Base-by-base conservation (phyloP, 495 filamentous ascomycete species). In the Lasiosphaeria ovina region DNA sequence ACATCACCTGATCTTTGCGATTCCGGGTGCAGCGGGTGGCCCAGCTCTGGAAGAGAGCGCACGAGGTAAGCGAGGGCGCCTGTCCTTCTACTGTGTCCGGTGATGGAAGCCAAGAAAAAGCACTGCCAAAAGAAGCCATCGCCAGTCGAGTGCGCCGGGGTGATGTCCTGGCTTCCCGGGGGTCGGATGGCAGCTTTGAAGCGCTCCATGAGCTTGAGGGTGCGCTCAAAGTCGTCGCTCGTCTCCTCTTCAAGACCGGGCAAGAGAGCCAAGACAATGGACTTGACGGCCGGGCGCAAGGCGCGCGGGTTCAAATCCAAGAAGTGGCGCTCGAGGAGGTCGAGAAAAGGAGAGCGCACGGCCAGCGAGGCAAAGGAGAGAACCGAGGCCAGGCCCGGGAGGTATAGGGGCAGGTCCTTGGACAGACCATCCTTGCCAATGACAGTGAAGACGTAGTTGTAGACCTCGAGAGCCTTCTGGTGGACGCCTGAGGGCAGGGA, bases 61-160 rank as follows among this genome's bases (percentile, higher is more conserved):
- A 82, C 77, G 49, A 99, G 76, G 72, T 90, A 98, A 33, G 93
- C 90, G 57, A 99, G 76, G 24, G 91, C 91, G 33, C 94, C 94
- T 63, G 89, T 87, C 49, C 94, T 84, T 60, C 95, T 82, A 45
- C 84, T 89, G 33, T 89, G 80, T 67, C 91, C 92, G 6, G 93
- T 97, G 40, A 99, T 96, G 0, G 90, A 86, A 12, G 92, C 91
- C 42, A 98, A 79, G 64, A 99, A 97, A 63, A 99, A 89, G 72
- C 91, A 97, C 77, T 99, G 94, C 94, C 94, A 99, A 70, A 97
- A 99, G 70, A 92, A 96, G 64, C 92, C 90, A 55, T 93, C 90
- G 34, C 85, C 87, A 9, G 79, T 74, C 12, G 80, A 82, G 53
- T 81, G 77, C n/a, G 76, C 74, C n/a, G 81, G 74, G 2, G 80